phyloP scores from a whole-genome alignment of 805 yeast genomes.

The Metschnikowia noctiluminum region DNA sequence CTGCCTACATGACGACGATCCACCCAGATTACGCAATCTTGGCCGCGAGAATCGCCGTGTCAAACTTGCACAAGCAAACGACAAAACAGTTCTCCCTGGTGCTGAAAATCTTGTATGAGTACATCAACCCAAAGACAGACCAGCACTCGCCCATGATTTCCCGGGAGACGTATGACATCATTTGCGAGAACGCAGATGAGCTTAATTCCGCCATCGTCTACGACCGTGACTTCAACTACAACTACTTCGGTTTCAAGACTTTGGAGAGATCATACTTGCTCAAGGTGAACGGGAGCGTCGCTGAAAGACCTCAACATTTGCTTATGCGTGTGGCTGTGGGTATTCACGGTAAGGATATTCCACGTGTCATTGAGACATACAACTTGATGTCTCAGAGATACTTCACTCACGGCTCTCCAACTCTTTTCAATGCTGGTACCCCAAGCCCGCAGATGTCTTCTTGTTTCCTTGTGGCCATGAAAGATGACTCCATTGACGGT shows the following conservation, averaged over 20 bases:
- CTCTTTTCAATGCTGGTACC: slow-evolving; percentile 61
- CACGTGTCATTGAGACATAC: slow-evolving; percentile 52
- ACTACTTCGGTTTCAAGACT: slow-evolving; percentile 61
- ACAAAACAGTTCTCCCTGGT: slow-evolving; percentile 82
- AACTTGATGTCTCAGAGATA: slow-evolving; percentile 56
- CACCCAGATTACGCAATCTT: slow-evolving; percentile 97
- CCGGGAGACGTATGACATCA: slow-evolving; percentile 38
- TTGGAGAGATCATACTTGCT: slow-evolving; percentile 57
- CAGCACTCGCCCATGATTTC: slow-evolving; percentile 48
- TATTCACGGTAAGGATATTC: slow-evolving; percentile 54
- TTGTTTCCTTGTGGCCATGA: slow-evolving; percentile 61
- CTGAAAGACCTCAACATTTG: slow-evolving; percentile 61
- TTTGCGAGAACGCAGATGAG: slow-evolving; percentile 37
- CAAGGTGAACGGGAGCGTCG: slow-evolving; percentile 52
- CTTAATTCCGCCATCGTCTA: slow-evolving; percentile 45
- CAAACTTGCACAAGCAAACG: slow-evolving; percentile 92
- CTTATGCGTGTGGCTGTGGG: slow-evolving; percentile 62
- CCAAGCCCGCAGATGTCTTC: slow-evolving; percentile 60
- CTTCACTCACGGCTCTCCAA: slow-evolving; percentile 62
- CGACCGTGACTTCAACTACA: slow-evolving; percentile 52
- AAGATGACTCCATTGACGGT: slow-evolving; percentile 62
- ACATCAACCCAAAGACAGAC: slow-evolving; percentile 77
- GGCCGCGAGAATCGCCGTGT: slow-evolving; percentile 94
- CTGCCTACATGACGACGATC: slow-evolving; percentile 94
- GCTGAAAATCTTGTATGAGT: slow-evolving; percentile 65